Percentiles rank a stretch among this genome's conserved stretches.
These are phyloP conservation scores for Pseudocercospora macadamiae DNA, from an alignment of 2,329 filamentous ascomycete species.

Conservation along the genomic window DNA sequence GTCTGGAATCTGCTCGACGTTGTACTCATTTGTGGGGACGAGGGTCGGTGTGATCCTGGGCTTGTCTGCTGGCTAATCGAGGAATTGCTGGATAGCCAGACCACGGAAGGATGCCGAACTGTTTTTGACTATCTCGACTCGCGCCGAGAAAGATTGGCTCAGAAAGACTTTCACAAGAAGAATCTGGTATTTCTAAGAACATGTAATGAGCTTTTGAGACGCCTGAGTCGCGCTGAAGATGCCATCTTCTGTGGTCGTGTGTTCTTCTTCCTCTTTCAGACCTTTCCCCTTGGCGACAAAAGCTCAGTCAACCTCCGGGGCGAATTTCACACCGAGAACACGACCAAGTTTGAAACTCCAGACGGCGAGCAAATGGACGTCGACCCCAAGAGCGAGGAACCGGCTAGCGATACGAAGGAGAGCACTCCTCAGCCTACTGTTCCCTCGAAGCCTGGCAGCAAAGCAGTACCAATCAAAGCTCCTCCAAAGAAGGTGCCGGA, in stretches of 20 bases:
- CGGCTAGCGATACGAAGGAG: constrained; percentile 21
- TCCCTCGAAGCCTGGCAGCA: constrained; percentile 31
- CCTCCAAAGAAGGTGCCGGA: constrained; percentile 38
- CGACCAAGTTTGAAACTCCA: constrained; percentile 73
- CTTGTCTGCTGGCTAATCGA: constrained; percentile 90
- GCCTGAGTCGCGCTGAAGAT: constrained; percentile 93
- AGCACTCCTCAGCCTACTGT: constrained; percentile 29
- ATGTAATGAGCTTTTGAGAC: constrained; percentile 92
- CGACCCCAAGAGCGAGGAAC: constrained; percentile 46
- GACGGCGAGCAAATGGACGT: constrained; percentile 66
- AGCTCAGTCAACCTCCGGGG: constrained; percentile 96
- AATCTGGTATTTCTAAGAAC: constrained; percentile 86
- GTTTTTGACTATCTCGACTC: constrained; percentile 97
- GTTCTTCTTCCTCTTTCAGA: constrained; percentile 98
- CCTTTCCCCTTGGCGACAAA: constrained; percentile 92
- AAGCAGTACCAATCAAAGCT: constrained; percentile 29
- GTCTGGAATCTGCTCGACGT: constrained; percentile 96
- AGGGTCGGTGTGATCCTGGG: constrained; percentile 68
- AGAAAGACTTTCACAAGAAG: constrained; percentile 78
- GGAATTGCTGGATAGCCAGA: constrained; percentile 93
- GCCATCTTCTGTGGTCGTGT: constrained; percentile 96
- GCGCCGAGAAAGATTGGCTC: constrained; percentile 82
- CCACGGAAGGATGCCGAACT: constrained; percentile 84
- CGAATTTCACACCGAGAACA: constrained; percentile 94
- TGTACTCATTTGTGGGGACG: constrained; percentile 77